Percentiles rank a stretch among this genome's conserved stretches.
These are phyloP conservation scores for Discostella stelligera DNA, from an alignment of 352 stramenopile species.

Conservation along the genomic window DNA sequence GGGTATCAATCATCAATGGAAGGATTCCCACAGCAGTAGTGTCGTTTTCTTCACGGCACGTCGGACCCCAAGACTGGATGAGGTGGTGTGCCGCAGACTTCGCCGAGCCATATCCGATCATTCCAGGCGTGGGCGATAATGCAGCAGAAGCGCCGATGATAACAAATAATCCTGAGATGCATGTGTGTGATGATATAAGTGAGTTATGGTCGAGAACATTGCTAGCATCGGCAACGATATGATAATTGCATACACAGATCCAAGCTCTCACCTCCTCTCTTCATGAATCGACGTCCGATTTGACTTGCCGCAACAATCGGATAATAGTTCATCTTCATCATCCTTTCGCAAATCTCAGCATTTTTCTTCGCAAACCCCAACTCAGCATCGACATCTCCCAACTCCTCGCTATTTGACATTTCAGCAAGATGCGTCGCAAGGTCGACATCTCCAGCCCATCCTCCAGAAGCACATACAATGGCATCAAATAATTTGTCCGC, in stretches of 20 bases:
- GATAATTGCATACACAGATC: not conserved
- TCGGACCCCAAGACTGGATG: constrained; percentile 62
- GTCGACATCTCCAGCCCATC: constrained; percentile 59
- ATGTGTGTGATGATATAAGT: not conserved
- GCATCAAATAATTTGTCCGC: constrained; percentile 49
- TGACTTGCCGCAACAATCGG: constrained; percentile 66
- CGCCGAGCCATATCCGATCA: constrained; percentile 71
- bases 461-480: constrained; percentile 61
- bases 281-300: constrained; percentile 57
- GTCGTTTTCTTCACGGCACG: constrained; percentile 31
- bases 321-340: constrained; percentile 76
- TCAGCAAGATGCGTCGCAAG: constrained; percentile 15
- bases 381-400: constrained; percentile 19
- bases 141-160: constrained; percentile 72
- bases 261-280: constrained; percentile 38
- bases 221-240: not conserved
- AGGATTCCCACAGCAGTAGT: constrained; percentile 66
- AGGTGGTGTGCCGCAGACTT: constrained; percentile 71
- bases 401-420: not conserved
- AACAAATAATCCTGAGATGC: constrained; percentile 61
- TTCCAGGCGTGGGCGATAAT: constrained; percentile 72
- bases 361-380: constrained; percentile 44
- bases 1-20: constrained; percentile 75
- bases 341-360: constrained; percentile 47
- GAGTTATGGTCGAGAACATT: not conserved